phyloP scores from a whole-genome alignment of 257 asterid genomes.

The Cordia subcordata region DNA sequence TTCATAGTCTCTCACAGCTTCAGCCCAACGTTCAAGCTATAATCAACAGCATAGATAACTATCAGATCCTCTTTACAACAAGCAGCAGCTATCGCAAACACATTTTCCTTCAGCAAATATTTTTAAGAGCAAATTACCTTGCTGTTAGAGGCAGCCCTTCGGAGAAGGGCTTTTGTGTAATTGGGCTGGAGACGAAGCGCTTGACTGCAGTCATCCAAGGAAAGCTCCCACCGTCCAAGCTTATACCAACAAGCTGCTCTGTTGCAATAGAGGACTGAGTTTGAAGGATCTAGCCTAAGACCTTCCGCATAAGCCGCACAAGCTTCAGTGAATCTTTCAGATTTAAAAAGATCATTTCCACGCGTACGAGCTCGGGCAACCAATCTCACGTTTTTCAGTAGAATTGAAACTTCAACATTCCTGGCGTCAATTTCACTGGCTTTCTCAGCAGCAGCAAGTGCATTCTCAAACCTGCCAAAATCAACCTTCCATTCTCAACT shows the following conservation, averaged over 20 bases:
- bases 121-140: slow-evolving; percentile 41
- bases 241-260: slow-evolving; percentile 97
- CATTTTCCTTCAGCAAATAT: neutral
- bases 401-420: slow-evolving; percentile 48
- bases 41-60: slow-evolving; percentile 7
- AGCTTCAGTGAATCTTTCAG: slow-evolving; percentile 91
- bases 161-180: slow-evolving; percentile 77
- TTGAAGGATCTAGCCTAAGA: slow-evolving; percentile 66
- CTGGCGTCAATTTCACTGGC: slow-evolving; percentile 58
- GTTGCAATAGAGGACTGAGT: slow-evolving; percentile 87
- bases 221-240: slow-evolving; percentile 71
- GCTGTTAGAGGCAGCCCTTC: slow-evolving; percentile 81
- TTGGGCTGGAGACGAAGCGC: slow-evolving; percentile 76
- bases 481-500: slow-evolving; percentile 15
- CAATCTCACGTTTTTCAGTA: slow-evolving; percentile 49
- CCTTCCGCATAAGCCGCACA: slow-evolving; percentile 91
- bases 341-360: slow-evolving; percentile 82
- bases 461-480: slow-evolving; percentile 72
- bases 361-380: slow-evolving; percentile 78
- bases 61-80: neutral
- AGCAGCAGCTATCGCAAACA: neutral
- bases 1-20: slow-evolving; percentile 87
- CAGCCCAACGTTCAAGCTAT: slow-evolving; percentile 85
- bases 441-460: slow-evolving; percentile 54
- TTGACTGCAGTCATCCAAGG: slow-evolving; percentile 78